Conservation (phyloP, 2,329 filamentous ascomycete species). For the Dactylellina drechsleri region DNA sequence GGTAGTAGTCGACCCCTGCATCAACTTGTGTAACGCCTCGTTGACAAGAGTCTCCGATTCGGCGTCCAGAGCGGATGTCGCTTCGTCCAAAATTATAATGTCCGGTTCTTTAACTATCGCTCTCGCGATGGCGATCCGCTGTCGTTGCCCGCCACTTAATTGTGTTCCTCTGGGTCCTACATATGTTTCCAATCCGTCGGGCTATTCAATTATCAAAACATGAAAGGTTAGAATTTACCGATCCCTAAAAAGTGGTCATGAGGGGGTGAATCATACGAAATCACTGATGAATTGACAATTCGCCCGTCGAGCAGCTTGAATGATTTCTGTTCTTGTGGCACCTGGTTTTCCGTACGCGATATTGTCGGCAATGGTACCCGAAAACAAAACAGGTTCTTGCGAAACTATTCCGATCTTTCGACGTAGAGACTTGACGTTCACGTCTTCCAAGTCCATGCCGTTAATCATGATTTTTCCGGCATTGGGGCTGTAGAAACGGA, state of each 20-base stretch:
- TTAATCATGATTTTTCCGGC: conserved; percentile 82
- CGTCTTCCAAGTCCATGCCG: conserved; percentile 79
- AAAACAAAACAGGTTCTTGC: conserved; percentile 93
- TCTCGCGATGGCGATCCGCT: conserved; percentile 94
- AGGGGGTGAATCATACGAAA: conserved; percentile 65
- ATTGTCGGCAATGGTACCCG: conserved; percentile 84
- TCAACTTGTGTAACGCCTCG: conserved; percentile 80
- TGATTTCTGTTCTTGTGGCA: conserved; percentile 81
- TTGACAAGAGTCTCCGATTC: conserved; percentile 98
- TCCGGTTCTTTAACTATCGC: conserved; percentile 95
- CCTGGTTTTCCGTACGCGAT: conserved; percentile 89
- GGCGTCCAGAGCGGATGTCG: conserved; percentile 93
- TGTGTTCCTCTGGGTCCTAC: conserved; percentile 80
- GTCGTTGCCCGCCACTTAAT: conserved; percentile 61
- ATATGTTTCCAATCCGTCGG: conserved; percentile 91
- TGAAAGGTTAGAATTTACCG: conserved; percentile 63
- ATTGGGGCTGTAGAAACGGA: conserved; percentile 89
- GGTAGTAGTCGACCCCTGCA: conserved; percentile 89
- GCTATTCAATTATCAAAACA: conserved; percentile 60
- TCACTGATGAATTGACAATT: conserved; percentile 98
- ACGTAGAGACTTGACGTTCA: conserved; percentile 94
- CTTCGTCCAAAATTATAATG: conserved; percentile 95
- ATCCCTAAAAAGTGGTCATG: neutral
- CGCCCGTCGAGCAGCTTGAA: conserved; percentile 85
- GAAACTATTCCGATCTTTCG: conserved; percentile 93